A percentile compares a stretch with the other conserved stretches of the same genome.
These are phyloP conservation scores for Aristolochia contorta DNA, from an alignment of 164 flowering plant genomes.

Conservation along the genomic window DNA sequence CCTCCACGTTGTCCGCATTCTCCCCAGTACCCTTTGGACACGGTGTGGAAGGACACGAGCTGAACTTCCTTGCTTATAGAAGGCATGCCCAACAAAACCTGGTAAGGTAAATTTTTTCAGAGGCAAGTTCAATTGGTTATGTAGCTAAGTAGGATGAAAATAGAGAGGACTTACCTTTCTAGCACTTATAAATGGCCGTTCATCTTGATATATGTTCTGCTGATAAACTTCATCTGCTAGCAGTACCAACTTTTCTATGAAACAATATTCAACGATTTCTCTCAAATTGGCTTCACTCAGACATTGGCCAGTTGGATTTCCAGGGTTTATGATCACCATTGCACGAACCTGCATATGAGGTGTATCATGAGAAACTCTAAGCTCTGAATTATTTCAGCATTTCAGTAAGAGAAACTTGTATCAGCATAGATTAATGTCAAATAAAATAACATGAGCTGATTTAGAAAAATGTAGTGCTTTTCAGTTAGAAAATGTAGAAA, in stretches of 20 bases:
- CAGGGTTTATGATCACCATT: constrained; percentile 99
- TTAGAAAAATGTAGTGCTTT: background rate
- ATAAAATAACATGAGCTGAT: background rate
- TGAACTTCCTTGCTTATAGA: constrained; percentile 83
- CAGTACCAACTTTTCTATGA: constrained; percentile 60
- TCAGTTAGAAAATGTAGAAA: background rate
- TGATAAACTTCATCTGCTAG: constrained; percentile 98
- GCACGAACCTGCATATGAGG: constrained; percentile 60
- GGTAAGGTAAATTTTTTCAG: constrained; percentile 3
- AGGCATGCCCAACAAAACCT: constrained; percentile 85
- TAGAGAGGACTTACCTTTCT: constrained; percentile 53
- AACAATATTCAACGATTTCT: constrained; percentile 65
- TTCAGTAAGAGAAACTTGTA: background rate
- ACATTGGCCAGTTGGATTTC: constrained; percentile 97
- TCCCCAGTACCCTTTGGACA: constrained; percentile 96
- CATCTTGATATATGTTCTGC: constrained; percentile 93
- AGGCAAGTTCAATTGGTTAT: background rate
- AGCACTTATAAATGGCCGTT: constrained; percentile 85
- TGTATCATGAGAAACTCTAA: background rate
- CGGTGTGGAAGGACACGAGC: constrained; percentile 94
- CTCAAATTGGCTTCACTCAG: constrained; percentile 74
- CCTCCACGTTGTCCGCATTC: constrained; percentile 99
- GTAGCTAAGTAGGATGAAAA: too few species aligned
- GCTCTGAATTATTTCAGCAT: too few species aligned
- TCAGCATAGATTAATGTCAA: background rate